These are phyloP conservation scores for Mychonastes homosphaera DNA, from an alignment of 139 green algal genomes.

Conservation along the genomic window DNA sequence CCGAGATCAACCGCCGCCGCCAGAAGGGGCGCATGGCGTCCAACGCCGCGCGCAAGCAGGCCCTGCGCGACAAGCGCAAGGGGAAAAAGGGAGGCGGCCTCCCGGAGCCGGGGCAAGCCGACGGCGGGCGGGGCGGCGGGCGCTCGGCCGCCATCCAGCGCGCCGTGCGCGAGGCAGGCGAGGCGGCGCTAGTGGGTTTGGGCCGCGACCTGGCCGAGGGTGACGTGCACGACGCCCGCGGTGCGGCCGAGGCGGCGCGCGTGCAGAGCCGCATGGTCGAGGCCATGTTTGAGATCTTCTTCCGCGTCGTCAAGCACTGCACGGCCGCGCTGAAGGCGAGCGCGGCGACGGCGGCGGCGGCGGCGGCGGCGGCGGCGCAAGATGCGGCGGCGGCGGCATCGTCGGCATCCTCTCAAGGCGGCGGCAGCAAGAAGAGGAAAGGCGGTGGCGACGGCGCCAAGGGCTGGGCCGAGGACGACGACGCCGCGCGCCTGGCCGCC, in stretches of 20 bases:
- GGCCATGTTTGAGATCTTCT: slow-evolving; percentile 69
- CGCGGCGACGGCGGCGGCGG: not conserved
- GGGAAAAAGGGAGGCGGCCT: not conserved
- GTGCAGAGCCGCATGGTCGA: not conserved
- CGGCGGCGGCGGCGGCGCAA: not conserved
- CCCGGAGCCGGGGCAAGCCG: slow-evolving; percentile 3
- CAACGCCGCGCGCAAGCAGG: no score
- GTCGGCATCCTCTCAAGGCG: no score
- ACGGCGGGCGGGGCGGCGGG: not conserved
- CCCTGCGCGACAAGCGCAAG: not conserved
- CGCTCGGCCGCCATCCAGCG: slow-evolving; percentile 36
- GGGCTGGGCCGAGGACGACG: not conserved
- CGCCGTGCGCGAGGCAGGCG: slow-evolving; percentile 47
- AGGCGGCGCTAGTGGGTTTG: slow-evolving; percentile 14
- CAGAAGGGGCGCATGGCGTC: no score
- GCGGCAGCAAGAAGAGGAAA: not conserved
- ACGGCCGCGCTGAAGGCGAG: slow-evolving; percentile 17
- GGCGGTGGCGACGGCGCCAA: not conserved
- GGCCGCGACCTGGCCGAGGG: slow-evolving; percentile 41
- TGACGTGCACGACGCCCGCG: slow-evolving; percentile 13
- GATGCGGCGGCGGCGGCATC: not conserved
- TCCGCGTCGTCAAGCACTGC: slow-evolving; percentile 60
- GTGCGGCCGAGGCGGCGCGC: not conserved
- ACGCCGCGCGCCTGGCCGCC: slow-evolving; percentile 6
- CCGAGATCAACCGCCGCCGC: no score